Percentiles rank a stretch among this genome's conserved stretches.
Conservation (phyloP, 495 filamentous ascomycete species). For the Podospora fimiseda region DNA sequence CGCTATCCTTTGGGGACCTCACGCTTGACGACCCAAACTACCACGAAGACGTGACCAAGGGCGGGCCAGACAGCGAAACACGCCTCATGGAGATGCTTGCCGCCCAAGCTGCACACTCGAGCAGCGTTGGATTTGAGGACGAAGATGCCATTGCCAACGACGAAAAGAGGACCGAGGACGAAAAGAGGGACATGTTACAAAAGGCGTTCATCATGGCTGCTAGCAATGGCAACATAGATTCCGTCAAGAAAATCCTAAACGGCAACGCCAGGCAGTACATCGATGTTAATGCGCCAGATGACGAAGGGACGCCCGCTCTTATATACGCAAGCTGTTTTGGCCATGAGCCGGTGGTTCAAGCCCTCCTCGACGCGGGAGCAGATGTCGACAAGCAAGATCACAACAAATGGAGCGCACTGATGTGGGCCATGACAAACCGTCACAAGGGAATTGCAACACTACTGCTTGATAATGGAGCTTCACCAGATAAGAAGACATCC, state of each 20-base stretch:
- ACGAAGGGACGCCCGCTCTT: slow-evolving; percentile 88
- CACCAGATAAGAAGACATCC: slow-evolving; percentile 89
- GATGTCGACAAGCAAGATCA: slow-evolving; percentile 89
- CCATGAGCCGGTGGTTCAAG: slow-evolving; percentile 81
- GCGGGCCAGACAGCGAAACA: slow-evolving; percentile 73
- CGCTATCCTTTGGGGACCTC: slow-evolving; percentile 73
- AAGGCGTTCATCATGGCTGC: slow-evolving; percentile 90
- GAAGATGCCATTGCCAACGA: slow-evolving; percentile 72
- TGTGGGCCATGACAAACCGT: slow-evolving; percentile 99
- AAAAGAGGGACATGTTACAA: slow-evolving; percentile 78
- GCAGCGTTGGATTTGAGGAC: slow-evolving; percentile 63
- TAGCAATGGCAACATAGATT: slow-evolving; percentile 87
- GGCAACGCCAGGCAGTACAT: slow-evolving; percentile 71
- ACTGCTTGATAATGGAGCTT: slow-evolving; percentile 86
- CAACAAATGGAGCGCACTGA: slow-evolving; percentile 94
- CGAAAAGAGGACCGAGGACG: slow-evolving; percentile 62
- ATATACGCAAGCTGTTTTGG: slow-evolving; percentile 99
- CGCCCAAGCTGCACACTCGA: slow-evolving; percentile 78
- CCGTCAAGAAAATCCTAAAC: slow-evolving; percentile 66
- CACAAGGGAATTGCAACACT: slow-evolving; percentile 93
- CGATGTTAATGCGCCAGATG: slow-evolving; percentile 85
- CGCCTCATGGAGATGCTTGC: slow-evolving; percentile 94
- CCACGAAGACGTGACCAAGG: slow-evolving; percentile 52
- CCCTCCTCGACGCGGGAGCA: slow-evolving; percentile 80
- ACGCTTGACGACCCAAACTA: slow-evolving; percentile 69